Percentiles rank a stretch among this genome's conserved stretches.
Evolutionary conservation across 2,329 filamentous ascomycete species (phyloP).

Genomic region (Ascocoryne sarcoides): DNA sequence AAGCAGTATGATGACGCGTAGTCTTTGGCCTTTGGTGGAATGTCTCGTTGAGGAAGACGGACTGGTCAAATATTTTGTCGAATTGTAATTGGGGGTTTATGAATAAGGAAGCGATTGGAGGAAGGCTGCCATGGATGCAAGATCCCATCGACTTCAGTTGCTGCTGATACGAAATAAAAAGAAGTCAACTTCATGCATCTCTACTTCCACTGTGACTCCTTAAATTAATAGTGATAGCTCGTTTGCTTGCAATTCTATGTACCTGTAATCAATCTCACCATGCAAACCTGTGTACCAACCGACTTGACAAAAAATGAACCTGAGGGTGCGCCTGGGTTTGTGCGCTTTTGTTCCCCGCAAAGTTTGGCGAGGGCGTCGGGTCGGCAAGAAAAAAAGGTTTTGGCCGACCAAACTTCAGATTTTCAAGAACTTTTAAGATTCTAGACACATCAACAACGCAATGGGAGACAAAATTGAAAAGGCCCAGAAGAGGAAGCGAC

Average conservation of each 20-base stretch:
- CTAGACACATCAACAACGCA: neutral
- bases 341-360: slow-evolving; percentile 4
- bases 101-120: slow-evolving; percentile 22
- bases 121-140: slow-evolving; percentile 29
- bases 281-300: no score
- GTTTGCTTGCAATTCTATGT: no score
- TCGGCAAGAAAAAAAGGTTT: neutral
- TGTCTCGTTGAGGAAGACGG: slow-evolving; percentile 25
- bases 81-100: slow-evolving; percentile 28
- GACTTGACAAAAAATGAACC: no score
- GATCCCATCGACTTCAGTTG: slow-evolving; percentile 24
- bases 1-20: slow-evolving; percentile 29
- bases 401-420: neutral
- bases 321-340: no score
- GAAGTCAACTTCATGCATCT: slow-evolving; percentile 20
- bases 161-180: slow-evolving; percentile 23
- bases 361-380: slow-evolving; percentile 1
- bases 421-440: neutral
- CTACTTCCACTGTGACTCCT: no score
- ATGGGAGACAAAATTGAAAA: slow-evolving; percentile 25
- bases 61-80: slow-evolving; percentile 27
- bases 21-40: slow-evolving; percentile 29
- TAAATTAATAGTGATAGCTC: neutral
- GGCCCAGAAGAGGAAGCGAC: slow-evolving; percentile 43
- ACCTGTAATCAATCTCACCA: no score